A percentile compares a stretch with the other conserved stretches of the same genome.
Evolutionary conservation across 257 asterid species (phyloP).

Genomic region (Anisodus tanguticus): DNA sequence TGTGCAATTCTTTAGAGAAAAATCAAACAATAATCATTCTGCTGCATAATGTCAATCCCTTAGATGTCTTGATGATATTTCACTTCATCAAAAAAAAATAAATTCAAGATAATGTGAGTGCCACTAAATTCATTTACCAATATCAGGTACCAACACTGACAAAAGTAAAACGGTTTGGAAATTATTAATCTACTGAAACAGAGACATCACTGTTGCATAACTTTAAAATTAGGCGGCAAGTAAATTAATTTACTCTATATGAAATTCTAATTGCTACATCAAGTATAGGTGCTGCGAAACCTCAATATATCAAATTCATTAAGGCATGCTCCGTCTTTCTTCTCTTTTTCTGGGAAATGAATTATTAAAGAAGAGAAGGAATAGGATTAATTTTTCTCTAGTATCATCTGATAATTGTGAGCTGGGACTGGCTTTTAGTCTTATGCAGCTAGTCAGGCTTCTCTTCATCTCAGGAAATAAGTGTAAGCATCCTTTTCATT

Average conservation of each 20-base stretch:
- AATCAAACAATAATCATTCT: neutral
- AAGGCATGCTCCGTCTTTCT: neutral
- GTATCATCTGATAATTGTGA: neutral
- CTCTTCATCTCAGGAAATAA: neutral
- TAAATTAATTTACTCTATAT: neutral
- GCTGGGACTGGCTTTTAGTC: neutral
- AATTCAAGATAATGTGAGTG: neutral
- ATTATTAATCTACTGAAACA: neutral
- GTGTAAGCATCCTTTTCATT: neutral
- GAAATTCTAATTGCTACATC: neutral
- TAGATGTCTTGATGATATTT: neutral
- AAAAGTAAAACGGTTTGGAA: neutral
- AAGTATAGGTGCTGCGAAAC: neutral
- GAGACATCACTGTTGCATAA: neutral
- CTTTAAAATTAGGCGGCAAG: neutral
- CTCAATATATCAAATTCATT: neutral
- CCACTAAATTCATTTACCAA: neutral
- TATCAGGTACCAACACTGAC: neutral
- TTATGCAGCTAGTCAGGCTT: constrained; percentile 20
- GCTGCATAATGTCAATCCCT: neutral
- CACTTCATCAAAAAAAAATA: neutral
- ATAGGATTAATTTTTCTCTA: neutral
- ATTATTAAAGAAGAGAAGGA: neutral
- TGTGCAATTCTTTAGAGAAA: constrained; percentile 10
- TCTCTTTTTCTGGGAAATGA: neutral